Evolutionary conservation across 768 basidiomycete genomes (phyloP).

Genomic region (Leccinum broughii): DNA sequence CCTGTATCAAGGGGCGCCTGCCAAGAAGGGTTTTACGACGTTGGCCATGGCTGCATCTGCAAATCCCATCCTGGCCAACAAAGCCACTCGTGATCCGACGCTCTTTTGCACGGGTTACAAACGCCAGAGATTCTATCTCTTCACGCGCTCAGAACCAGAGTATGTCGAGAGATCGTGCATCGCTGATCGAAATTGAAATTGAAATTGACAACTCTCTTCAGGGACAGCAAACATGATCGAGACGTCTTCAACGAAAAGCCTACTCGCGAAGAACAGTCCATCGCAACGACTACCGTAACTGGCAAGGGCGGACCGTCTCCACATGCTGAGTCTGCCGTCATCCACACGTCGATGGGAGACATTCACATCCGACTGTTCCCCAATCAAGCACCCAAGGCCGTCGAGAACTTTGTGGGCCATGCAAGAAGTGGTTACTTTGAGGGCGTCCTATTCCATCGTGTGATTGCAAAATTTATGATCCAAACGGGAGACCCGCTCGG

Average conservation of each 20-base stretch:
- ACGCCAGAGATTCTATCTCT: slow-evolving; percentile 65
- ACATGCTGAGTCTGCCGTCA: slow-evolving; percentile 77
- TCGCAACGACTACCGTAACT: slow-evolving; percentile 62
- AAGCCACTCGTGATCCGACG: too few species aligned
- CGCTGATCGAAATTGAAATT: neutral
- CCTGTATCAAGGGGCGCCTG: slow-evolving; percentile 92
- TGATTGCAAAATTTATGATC: slow-evolving; percentile 98
- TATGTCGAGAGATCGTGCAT: slow-evolving; percentile 42
- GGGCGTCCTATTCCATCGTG: slow-evolving; percentile 92
- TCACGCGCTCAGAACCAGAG: slow-evolving; percentile 90
- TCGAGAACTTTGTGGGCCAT: slow-evolving; percentile 97
- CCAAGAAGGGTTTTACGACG: slow-evolving; percentile 83
- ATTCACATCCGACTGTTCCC: slow-evolving; percentile 90
- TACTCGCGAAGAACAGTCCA: slow-evolving; percentile 91
- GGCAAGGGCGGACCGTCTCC: slow-evolving; percentile 61
- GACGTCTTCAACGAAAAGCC: slow-evolving; percentile 99
- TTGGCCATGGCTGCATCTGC: slow-evolving; percentile 94
- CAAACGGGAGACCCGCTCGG: slow-evolving; percentile 96
- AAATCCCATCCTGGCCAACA: slow-evolving; percentile 87
- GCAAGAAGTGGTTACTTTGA: slow-evolving; percentile 90
- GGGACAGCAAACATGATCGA: slow-evolving; percentile 87
- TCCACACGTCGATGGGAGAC: slow-evolving; percentile 95
- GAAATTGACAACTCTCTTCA: slow-evolving; percentile 29
- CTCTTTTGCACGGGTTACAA: too few species aligned
- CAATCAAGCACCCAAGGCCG: slow-evolving; percentile 87